phyloP scores from a whole-genome alignment of 257 asterid species.

The Marsdenia floribunda region DNA sequence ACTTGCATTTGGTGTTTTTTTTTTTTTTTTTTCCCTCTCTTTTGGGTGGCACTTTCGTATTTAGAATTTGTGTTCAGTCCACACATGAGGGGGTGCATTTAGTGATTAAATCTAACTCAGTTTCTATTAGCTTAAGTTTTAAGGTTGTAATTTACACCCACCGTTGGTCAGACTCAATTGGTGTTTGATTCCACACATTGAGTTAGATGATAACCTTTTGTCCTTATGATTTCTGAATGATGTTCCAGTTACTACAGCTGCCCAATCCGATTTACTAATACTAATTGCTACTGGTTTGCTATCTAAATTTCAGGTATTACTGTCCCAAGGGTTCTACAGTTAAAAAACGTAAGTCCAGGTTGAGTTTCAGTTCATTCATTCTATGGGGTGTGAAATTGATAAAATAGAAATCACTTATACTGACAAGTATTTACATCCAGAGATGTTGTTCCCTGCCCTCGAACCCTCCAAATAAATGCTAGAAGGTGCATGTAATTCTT shows the following conservation, averaged over 20 bases:
- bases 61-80: too few species aligned
- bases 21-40: too few species aligned
- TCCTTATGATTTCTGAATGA: not conserved
- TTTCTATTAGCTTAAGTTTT: too few species aligned
- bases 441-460: not conserved
- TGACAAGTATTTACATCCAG: not conserved
- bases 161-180: not conserved
- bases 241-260: not conserved
- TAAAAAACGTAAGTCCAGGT: constrained; percentile 34
- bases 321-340: constrained; percentile 41
- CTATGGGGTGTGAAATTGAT: not conserved
- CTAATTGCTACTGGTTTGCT: constrained; percentile 8
- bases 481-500: constrained; percentile 4
- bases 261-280: not conserved
- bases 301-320: constrained; percentile 32
- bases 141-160: not conserved
- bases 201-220: not conserved
- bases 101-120: too few species aligned
- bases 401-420: not conserved
- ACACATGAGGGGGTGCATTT: too few species aligned
- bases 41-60: too few species aligned
- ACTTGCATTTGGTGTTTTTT: too few species aligned
- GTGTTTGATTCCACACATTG: not conserved
- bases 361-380: constrained; percentile 4
- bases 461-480: not conserved